These are phyloP conservation scores for Didymella lethalis DNA, from an alignment of 2,329 filamentous ascomycete genomes.

Conservation along the genomic window DNA sequence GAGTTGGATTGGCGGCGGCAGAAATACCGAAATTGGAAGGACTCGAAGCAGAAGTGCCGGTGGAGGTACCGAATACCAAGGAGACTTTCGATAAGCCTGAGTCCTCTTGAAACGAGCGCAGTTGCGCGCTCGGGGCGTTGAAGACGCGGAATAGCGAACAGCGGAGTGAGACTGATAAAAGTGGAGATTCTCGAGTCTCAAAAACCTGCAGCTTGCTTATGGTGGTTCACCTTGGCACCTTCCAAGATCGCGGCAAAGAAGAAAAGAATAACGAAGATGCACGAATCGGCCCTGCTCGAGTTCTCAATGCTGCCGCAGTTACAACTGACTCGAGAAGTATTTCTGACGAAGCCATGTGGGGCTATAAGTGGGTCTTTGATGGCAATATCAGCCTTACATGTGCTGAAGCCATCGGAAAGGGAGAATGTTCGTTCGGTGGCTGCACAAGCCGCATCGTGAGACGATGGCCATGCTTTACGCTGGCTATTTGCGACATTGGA, in stretches of 20 bases:
- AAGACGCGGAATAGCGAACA: constrained; percentile 7
- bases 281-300: constrained; percentile 6
- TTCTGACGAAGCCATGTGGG: constrained; percentile 21
- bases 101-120: constrained; percentile 12
- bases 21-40: background rate
- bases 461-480: background rate
- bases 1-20: constrained; percentile 11
- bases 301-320: background rate
- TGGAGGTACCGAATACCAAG: constrained; percentile 8
- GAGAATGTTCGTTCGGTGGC: background rate
- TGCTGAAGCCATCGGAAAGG: constrained; percentile 5
- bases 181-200: constrained; percentile 1
- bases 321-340: constrained; percentile 10
- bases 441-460: constrained; percentile 4
- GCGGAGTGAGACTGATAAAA: background rate
- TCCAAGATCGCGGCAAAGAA: background rate
- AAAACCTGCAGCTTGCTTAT: constrained; percentile 1
- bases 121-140: constrained; percentile 1
- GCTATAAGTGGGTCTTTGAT: constrained; percentile 1
- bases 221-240: background rate
- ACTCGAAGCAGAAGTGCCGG: constrained; percentile 5
- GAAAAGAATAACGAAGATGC: background rate
- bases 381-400: constrained; percentile 20
- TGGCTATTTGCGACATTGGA: background rate
- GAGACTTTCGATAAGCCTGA: constrained; percentile 12